Percentiles rank a stretch among this genome's conserved stretches.
phyloP scores from a whole-genome alignment of 805 yeast genomes.

The Yamadazyma takamatsuzukensis region DNA sequence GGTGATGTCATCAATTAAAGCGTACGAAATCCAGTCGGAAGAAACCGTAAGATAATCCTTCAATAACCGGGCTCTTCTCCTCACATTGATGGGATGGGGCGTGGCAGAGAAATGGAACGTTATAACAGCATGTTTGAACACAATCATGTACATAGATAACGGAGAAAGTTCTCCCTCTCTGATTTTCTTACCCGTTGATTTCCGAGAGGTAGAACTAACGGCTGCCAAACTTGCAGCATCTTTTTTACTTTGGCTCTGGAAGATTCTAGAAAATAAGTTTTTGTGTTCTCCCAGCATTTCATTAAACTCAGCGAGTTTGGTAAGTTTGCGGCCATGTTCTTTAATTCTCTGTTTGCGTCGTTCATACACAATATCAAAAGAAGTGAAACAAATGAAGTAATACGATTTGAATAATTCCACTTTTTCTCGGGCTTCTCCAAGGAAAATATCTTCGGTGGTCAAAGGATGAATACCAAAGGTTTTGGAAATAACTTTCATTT shows the following conservation, averaged over 20 bases:
- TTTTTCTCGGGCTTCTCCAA: slow-evolving; percentile 93
- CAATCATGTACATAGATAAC: slow-evolving; percentile 87
- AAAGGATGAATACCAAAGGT: slow-evolving; percentile 95
- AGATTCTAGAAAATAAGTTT: slow-evolving; percentile 10
- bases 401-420: slow-evolving; percentile 90
- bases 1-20: slow-evolving; percentile 92
- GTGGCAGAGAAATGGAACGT: slow-evolving; percentile 94
- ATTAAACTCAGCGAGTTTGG: slow-evolving; percentile 35
- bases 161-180: slow-evolving; percentile 71
- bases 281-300: slow-evolving; percentile 18
- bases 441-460: slow-evolving; percentile 90
- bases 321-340: slow-evolving; percentile 40
- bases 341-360: slow-evolving; percentile 50
- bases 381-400: slow-evolving; percentile 81
- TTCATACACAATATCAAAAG: slow-evolving; percentile 66
- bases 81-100: slow-evolving; percentile 93
- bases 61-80: slow-evolving; percentile 85
- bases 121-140: slow-evolving; percentile 84
- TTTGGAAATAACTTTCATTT: slow-evolving; percentile 86
- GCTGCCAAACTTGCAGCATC: slow-evolving; percentile 3
- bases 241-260: slow-evolving; percentile 1
- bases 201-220: slow-evolving; percentile 17
- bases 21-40: slow-evolving; percentile 97
- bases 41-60: slow-evolving; percentile 86
- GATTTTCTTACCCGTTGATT: slow-evolving; percentile 27